These are phyloP conservation scores for Russula earlei DNA, from an alignment of 768 basidiomycete species.

Conservation along the genomic window DNA sequence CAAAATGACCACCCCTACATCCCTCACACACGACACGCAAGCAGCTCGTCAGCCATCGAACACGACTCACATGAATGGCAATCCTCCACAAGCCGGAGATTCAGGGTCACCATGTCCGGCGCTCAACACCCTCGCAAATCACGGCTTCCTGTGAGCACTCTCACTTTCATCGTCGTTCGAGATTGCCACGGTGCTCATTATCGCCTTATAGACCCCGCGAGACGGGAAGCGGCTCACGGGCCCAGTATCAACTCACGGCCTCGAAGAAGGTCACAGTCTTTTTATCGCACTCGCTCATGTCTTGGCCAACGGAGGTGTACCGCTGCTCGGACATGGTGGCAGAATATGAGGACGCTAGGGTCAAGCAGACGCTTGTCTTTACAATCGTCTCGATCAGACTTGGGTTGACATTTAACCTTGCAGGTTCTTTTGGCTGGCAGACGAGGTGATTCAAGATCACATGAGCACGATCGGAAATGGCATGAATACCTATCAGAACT, in stretches of 20 bases:
- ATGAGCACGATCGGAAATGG: no score
- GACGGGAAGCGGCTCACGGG: constrained; percentile 44
- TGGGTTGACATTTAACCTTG: no score
- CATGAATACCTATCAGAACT: no score
- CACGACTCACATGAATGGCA: neutral
- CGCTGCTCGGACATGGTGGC: constrained; percentile 23
- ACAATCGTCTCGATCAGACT: no score
- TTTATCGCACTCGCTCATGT: constrained; percentile 46
- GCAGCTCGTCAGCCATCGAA: neutral
- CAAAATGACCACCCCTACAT: no score
- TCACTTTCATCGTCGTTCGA: neutral
- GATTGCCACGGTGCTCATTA: neutral
- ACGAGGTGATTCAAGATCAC: no score
- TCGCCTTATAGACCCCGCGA: constrained; percentile 37
- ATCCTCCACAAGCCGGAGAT: constrained; percentile 27
- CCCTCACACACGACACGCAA: neutral
- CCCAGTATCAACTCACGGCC: constrained; percentile 37
- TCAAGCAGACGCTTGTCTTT: no score
- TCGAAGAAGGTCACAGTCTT: constrained; percentile 52
- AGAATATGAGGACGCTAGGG: no score
- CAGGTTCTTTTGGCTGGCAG: no score
- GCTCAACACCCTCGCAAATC: constrained; percentile 65
- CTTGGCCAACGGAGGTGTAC: constrained; percentile 31
- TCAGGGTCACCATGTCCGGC: constrained; percentile 64
- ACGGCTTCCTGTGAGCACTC: constrained; percentile 56